A percentile compares a stretch with the other conserved stretches of the same genome.
These are phyloP conservation scores for Wickerhamomyces alni DNA, from an alignment of 805 yeast genomes.

Conservation along the genomic window DNA sequence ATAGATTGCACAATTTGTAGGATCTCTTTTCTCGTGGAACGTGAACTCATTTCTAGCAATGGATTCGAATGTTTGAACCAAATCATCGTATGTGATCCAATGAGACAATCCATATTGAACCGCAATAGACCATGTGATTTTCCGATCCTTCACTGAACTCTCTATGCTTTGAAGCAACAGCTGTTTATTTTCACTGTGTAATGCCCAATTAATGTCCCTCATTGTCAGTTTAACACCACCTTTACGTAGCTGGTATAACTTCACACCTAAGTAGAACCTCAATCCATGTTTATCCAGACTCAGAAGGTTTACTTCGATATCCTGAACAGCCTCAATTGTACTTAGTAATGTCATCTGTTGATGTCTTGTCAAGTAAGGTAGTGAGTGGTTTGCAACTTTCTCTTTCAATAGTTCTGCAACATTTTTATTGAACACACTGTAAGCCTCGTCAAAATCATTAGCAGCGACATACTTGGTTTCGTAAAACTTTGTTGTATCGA, in stretches of 20 bases:
- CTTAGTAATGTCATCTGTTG: conserved; percentile 81
- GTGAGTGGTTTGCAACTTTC: conserved; percentile 53
- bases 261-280: conserved; percentile 65
- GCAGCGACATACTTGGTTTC: background rate
- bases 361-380: conserved; percentile 84
- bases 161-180: conserved; percentile 47
- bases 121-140: conserved; percentile 56
- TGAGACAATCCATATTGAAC: conserved; percentile 58
- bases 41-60: conserved; percentile 71
- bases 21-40: conserved; percentile 52
- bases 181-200: conserved; percentile 76
- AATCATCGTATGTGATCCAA: conserved; percentile 53
- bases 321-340: conserved; percentile 57
- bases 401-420: conserved; percentile 48
- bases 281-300: conserved; percentile 49
- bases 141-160: conserved; percentile 32
- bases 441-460: conserved; percentile 29
- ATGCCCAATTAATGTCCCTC: conserved; percentile 86
- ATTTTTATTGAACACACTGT: conserved; percentile 32
- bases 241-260: conserved; percentile 52
- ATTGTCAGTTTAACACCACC: conserved; percentile 47
- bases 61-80: conserved; percentile 52
- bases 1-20: conserved; percentile 65
- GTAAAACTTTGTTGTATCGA: conserved; percentile 25
- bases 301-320: conserved; percentile 37